A percentile compares a stretch with the other conserved stretches of the same genome.
These are phyloP conservation scores for Reutealis trisperma DNA, from an alignment of 345 rosid genomes.

Conservation along the genomic window DNA sequence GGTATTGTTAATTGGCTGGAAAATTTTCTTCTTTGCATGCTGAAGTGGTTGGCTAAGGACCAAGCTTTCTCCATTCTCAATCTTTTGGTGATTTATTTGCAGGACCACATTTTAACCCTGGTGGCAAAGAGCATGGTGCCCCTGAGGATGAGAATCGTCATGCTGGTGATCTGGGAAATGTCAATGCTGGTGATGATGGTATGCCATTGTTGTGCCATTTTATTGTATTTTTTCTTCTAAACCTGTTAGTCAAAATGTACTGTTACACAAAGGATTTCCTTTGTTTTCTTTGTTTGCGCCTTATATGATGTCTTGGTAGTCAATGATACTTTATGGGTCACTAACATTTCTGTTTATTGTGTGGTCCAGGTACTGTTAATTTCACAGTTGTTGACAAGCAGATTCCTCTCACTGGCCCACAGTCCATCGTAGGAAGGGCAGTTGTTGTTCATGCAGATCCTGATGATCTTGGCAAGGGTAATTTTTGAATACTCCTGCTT, in stretches of 20 bases:
- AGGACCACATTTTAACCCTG: conserved; percentile 95
- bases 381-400: conserved; percentile 67
- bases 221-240: not conserved
- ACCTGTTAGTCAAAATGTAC: not conserved
- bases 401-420: conserved; percentile 81
- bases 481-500: conserved; percentile 10
- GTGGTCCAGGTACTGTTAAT: conserved; percentile 59
- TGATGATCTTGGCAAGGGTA: conserved; percentile 98
- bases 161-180: conserved; percentile 93
- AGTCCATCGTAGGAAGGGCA: conserved; percentile 87
- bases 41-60: not conserved
- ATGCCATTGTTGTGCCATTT: conserved; percentile 8
- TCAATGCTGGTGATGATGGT: conserved; percentile 82
- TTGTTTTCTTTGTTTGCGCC: not conserved
- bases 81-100: conserved; percentile 18
- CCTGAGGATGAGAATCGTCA: conserved; percentile 84
- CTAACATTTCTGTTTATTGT: conserved; percentile 8
- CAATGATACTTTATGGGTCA: not conserved
- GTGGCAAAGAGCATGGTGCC: conserved; percentile 82
- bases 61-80: not conserved
- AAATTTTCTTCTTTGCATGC: not conserved
- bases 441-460: conserved; percentile 92
- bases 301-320: not conserved
- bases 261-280: not conserved
- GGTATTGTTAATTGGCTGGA: conserved; percentile 41